These are phyloP conservation scores for Dactylellina leptospora DNA, from an alignment of 2,329 filamentous ascomycete genomes.

Conservation along the genomic window DNA sequence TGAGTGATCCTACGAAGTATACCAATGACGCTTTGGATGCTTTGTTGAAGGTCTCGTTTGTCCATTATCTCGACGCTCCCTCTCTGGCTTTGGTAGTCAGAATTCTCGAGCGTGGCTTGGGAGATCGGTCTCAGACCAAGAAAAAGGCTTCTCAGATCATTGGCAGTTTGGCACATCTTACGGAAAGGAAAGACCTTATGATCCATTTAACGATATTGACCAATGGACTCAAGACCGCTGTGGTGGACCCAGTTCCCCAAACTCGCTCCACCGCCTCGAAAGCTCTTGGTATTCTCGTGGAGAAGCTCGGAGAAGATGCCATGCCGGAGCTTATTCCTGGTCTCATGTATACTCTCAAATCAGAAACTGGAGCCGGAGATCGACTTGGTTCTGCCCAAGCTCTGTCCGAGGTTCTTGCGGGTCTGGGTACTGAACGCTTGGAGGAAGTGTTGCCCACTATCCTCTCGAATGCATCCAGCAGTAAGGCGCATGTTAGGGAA, in stretches of 20 bases:
- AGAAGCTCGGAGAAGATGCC: constrained; percentile 96
- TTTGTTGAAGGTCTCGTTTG: constrained; percentile 96
- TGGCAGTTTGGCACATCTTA: constrained; percentile 94
- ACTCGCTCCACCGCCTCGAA: constrained; percentile 96
- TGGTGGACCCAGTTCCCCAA: constrained; percentile 94
- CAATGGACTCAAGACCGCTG: constrained; percentile 83
- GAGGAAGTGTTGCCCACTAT: constrained; percentile 97
- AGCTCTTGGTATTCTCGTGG: constrained; percentile 92
- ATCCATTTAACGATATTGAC: constrained; percentile 91
- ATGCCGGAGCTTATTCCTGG: constrained; percentile 96
- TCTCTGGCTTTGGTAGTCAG: constrained; percentile 93
- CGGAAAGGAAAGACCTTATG: constrained; percentile 91
- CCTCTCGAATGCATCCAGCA: constrained; percentile 91
- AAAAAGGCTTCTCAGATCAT: constrained; percentile 97
- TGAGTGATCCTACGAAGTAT: constrained; percentile 96
- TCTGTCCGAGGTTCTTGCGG: constrained; percentile 93
- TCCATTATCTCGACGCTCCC: constrained; percentile 97
- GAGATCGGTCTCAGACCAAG: constrained; percentile 92
- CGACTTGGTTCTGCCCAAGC: constrained; percentile 95
- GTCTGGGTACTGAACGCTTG: constrained; percentile 86
- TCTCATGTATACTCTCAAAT: constrained; percentile 96
- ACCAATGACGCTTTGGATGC: constrained; percentile 93
- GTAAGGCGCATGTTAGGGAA: constrained; percentile 88
- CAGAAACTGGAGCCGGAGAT: constrained; percentile 94
- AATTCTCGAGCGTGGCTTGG: constrained; percentile 90